Evolutionary conservation across 192 early-diverging fungal genomes (phyloP).

Genomic region (Backusella luteola): DNA sequence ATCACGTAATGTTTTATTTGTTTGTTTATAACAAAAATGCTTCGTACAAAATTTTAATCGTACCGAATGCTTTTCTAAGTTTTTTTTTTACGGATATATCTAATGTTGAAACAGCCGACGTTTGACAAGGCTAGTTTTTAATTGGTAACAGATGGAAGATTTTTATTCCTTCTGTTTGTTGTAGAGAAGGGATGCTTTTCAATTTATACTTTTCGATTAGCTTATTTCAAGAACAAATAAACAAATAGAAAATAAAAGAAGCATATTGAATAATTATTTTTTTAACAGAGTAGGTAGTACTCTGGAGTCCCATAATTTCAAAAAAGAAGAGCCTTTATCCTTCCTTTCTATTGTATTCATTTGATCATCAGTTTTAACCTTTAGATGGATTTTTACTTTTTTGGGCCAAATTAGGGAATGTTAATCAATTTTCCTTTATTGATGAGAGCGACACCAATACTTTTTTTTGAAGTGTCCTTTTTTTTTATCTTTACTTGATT

Average conservation of each 20-base stretch:
- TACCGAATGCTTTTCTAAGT: background rate
- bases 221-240: background rate
- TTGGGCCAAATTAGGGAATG: background rate
- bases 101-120: background rate
- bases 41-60: background rate
- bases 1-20: background rate
- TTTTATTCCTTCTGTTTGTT: background rate
- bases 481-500: background rate
- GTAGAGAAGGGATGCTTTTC: background rate
- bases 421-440: background rate
- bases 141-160: background rate
- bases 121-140: background rate
- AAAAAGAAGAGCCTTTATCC: background rate
- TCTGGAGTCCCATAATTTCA: background rate
- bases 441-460: background rate
- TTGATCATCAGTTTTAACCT: background rate
- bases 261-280: background rate
- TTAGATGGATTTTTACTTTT: background rate
- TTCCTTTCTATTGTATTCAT: background rate
- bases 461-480: background rate
- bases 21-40: background rate
- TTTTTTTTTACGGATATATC: background rate
- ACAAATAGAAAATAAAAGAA: background rate
- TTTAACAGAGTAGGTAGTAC: background rate
- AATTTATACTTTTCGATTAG: constrained; percentile 3